These are phyloP conservation scores for Prosopis cineraria DNA, from an alignment of 306 rosid genomes.

Conservation along the genomic window DNA sequence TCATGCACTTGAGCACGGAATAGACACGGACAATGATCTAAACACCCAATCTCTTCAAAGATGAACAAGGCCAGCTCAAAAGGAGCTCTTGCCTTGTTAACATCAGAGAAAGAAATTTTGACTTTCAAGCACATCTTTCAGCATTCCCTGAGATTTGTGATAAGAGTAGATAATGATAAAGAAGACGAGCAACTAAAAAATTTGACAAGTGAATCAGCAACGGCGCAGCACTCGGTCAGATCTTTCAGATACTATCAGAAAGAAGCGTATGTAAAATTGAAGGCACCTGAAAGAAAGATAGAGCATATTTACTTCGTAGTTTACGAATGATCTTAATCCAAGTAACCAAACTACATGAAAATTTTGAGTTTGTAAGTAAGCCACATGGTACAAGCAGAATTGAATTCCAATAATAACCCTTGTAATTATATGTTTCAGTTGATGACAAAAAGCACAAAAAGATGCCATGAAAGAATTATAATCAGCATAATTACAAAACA, in stretches of 20 bases:
- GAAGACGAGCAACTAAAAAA: conserved; percentile 13
- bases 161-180: conserved; percentile 39
- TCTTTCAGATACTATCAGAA: conserved; percentile 28
- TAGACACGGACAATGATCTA: conserved; percentile 37
- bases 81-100: conserved; percentile 47
- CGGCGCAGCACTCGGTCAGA: conserved; percentile 30
- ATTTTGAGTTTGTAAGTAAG: background rate
- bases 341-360: background rate
- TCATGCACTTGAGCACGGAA: conserved; percentile 41
- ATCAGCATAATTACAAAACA: background rate
- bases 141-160: conserved; percentile 78
- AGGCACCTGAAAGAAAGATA: conserved; percentile 41
- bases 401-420: background rate
- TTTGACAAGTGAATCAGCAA: conserved; percentile 6
- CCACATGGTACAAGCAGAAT: background rate
- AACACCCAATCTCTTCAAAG: conserved; percentile 52
- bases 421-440: conserved; percentile 2
- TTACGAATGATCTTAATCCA: conserved; percentile 18
- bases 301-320: conserved; percentile 10
- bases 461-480: background rate
- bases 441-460: conserved; percentile 13
- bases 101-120: conserved; percentile 46
- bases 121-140: conserved; percentile 85
- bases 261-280: background rate
- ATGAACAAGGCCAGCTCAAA: conserved; percentile 48